These are phyloP conservation scores for Syzygium syzygioides DNA, from an alignment of 441 rosid species.

Conservation along the genomic window DNA sequence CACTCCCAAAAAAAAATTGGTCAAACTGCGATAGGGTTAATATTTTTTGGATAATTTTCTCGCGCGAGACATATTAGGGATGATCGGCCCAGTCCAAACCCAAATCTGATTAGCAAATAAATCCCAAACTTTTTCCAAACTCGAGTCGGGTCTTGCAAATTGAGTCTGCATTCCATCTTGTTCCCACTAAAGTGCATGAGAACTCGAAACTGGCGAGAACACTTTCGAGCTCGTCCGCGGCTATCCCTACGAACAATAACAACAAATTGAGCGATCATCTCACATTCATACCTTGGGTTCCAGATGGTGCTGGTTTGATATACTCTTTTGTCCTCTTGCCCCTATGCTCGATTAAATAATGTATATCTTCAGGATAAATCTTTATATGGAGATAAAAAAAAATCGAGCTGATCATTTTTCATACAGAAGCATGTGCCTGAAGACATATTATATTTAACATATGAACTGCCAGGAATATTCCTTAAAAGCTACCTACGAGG, in stretches of 20 bases:
- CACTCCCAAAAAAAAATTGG: no score
- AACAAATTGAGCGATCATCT: background rate
- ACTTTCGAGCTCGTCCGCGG: background rate
- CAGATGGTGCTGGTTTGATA: background rate
- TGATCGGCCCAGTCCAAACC: background rate
- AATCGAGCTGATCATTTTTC: background rate
- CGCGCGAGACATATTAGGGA: background rate
- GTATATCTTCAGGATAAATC: background rate
- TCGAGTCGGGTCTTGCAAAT: background rate
- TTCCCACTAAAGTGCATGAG: background rate
- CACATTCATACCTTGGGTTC: accelerated
- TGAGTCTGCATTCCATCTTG: background rate
- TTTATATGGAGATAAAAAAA: no score
- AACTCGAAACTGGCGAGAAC: background rate
- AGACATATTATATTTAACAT: background rate
- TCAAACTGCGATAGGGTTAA: no score
- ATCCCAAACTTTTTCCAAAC: background rate
- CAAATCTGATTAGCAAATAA: background rate
- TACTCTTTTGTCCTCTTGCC: background rate
- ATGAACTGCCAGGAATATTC: background rate
- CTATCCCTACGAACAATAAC: background rate
- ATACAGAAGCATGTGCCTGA: background rate
- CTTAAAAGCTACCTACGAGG: background rate
- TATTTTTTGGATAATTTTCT: no score
- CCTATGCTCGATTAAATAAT: background rate